Conservation (phyloP, 2,329 filamentous ascomycete genomes). For the Huntiella omanensis region DNA sequence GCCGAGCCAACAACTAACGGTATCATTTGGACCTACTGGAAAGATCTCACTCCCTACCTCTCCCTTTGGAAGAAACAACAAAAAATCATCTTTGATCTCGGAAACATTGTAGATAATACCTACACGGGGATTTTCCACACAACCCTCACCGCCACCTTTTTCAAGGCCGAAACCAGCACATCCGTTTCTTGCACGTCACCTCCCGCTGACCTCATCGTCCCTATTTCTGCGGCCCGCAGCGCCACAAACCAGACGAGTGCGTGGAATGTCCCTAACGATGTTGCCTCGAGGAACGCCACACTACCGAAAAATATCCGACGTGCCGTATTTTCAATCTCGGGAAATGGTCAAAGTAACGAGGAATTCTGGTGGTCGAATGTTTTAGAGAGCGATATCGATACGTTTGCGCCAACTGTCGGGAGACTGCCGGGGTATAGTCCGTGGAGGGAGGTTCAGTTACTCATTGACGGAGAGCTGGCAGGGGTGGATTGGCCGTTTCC, state of each 20-base stretch:
- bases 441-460: constrained; percentile 60
- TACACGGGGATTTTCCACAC: constrained; percentile 61
- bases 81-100: constrained; percentile 63
- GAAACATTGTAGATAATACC: constrained; percentile 46
- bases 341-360: constrained; percentile 56
- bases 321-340: constrained; percentile 57
- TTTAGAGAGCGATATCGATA: constrained; percentile 36
- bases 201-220: constrained; percentile 47
- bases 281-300: constrained; percentile 36
- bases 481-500: constrained; percentile 70
- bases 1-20: constrained; percentile 55
- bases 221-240: constrained; percentile 39
- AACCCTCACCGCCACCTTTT: constrained; percentile 57
- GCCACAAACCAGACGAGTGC: constrained; percentile 37
- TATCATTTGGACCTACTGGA: constrained; percentile 58
- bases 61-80: constrained; percentile 50
- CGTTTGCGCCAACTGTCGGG: constrained; percentile 38
- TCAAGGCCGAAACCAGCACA: constrained; percentile 20
- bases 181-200: neutral
- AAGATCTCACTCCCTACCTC: constrained; percentile 58
- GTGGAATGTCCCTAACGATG: constrained; percentile 46
- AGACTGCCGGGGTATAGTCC: constrained; percentile 48
- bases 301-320: constrained; percentile 48
- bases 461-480: constrained; percentile 53
- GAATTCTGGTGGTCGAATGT: constrained; percentile 81